Conservation (phyloP, 1,284 basidiomycete genomes). For the Moesziomyces antarcticus region DNA sequence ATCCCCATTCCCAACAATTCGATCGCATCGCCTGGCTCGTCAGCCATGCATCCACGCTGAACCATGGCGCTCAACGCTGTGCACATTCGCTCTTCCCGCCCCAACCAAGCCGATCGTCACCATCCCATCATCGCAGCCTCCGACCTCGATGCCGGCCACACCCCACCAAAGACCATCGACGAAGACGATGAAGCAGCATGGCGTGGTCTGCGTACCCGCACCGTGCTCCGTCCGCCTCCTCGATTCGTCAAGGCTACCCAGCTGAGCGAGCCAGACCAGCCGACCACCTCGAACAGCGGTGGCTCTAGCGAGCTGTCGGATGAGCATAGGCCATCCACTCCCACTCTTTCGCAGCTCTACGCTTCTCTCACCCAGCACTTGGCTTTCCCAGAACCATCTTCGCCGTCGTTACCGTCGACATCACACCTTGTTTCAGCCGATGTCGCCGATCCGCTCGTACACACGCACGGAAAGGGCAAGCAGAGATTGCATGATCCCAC, state of each 20-base stretch:
- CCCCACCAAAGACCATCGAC: too few species aligned
- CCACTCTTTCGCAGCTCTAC: conserved; percentile 24
- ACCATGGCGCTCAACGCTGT: conserved; percentile 36
- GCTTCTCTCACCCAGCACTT: conserved; percentile 19
- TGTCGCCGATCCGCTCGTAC: too few species aligned
- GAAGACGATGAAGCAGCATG: conserved; percentile 1
- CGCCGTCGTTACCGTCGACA: neutral
- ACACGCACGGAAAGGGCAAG: neutral
- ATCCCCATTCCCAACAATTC: too few species aligned
- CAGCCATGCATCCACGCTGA: neutral
- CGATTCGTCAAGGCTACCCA: conserved; percentile 34
- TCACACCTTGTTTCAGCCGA: too few species aligned
- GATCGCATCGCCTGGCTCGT: neutral
- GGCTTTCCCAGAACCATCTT: neutral
- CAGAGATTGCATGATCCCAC: neutral
- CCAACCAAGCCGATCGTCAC: neutral
- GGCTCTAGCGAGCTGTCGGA: neutral
- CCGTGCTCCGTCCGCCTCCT: conserved; percentile 16
- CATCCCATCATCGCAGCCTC: neutral
- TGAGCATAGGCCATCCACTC: neutral
- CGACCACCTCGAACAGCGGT: neutral
- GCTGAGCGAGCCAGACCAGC: conserved; percentile 22
- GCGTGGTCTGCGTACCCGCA: conserved; percentile 13
- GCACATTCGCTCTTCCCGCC: conserved; percentile 14
- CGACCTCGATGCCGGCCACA: too few species aligned